Conservation (phyloP, 169 alveolate genomes). For the Amoebophrya sp. region DNA sequence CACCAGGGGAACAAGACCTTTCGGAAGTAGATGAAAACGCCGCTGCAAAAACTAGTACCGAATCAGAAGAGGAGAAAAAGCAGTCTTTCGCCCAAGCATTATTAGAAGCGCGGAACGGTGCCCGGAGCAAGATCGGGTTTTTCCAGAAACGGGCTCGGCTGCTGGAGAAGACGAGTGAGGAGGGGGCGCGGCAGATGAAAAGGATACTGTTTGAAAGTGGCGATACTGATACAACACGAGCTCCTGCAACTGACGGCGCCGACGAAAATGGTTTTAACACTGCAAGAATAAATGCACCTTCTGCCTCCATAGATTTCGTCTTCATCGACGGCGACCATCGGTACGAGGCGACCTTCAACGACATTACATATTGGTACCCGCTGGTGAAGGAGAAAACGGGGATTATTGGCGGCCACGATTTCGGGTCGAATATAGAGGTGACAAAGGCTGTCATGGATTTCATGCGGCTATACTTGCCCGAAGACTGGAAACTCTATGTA, state of each 20-base stretch:
- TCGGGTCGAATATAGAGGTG: neutral
- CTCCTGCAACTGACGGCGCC: too few relatives aligned
- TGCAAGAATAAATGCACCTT: too few relatives aligned
- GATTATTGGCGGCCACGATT: neutral
- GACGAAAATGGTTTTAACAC: too few relatives aligned
- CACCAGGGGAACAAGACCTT: too few relatives aligned
- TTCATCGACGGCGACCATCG: neutral
- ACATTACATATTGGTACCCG: neutral
- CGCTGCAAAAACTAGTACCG: neutral
- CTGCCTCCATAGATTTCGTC: neutral
- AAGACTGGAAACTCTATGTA: neutral
- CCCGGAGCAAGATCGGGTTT: neutral
- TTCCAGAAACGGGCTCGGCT: neutral
- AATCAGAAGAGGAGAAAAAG: neutral
- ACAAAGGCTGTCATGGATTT: neutral
- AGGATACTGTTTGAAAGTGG: too few relatives aligned
- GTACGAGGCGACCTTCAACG: neutral
- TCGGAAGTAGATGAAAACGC: neutral
- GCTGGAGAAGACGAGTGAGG: neutral
- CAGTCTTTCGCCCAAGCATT: neutral
- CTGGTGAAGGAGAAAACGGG: neutral
- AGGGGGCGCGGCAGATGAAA: neutral
- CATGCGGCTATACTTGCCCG: neutral
- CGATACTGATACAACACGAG: too few relatives aligned
- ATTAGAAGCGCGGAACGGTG: neutral